Conservation (phyloP, 2,329 filamentous ascomycete species). For the Trichoderma afroharzianum region DNA sequence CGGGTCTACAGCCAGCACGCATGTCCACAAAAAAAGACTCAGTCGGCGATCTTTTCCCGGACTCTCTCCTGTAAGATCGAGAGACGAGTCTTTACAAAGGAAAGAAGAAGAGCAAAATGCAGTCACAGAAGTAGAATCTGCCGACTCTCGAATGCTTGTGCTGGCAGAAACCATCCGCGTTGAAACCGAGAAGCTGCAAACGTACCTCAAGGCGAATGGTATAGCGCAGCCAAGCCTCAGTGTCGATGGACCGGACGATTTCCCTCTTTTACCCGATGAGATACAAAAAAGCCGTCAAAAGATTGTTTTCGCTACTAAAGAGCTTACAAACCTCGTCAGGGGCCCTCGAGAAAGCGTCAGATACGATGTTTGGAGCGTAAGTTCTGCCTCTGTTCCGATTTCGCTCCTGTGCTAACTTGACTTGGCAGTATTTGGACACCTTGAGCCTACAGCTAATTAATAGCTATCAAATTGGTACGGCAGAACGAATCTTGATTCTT, state of each 20-base stretch:
- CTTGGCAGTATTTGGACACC: slow-evolving; percentile 44
- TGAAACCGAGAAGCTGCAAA: slow-evolving; percentile 49
- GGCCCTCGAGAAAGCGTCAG: slow-evolving; percentile 50
- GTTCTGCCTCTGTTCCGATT: slow-evolving; percentile 22
- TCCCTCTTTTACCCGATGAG: slow-evolving; percentile 45
- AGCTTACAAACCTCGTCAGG: slow-evolving; percentile 45
- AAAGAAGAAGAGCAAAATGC: neutral
- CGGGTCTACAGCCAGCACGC: slow-evolving; percentile 21
- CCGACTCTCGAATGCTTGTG: slow-evolving; percentile 39
- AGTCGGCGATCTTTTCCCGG: slow-evolving; percentile 33
- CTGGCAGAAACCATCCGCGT: slow-evolving; percentile 46
- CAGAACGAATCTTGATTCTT: neutral
- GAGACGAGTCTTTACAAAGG: slow-evolving; percentile 16
- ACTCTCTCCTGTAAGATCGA: slow-evolving; percentile 26
- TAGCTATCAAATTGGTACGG: slow-evolving; percentile 45
- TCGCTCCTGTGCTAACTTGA: neutral
- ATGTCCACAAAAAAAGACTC: slow-evolving; percentile 34
- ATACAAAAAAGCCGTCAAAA: slow-evolving; percentile 44
- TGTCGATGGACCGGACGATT: slow-evolving; percentile 41
- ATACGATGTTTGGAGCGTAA: slow-evolving; percentile 51
- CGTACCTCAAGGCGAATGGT: slow-evolving; percentile 42
- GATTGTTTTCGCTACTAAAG: slow-evolving; percentile 46
- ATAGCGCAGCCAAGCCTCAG: slow-evolving; percentile 44
- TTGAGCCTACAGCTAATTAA: slow-evolving; percentile 50
- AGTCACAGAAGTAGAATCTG: slow-evolving; percentile 8